Evolutionary conservation across 148 eudicot species (phyloP).

Genomic region (Cornus suecica): DNA sequence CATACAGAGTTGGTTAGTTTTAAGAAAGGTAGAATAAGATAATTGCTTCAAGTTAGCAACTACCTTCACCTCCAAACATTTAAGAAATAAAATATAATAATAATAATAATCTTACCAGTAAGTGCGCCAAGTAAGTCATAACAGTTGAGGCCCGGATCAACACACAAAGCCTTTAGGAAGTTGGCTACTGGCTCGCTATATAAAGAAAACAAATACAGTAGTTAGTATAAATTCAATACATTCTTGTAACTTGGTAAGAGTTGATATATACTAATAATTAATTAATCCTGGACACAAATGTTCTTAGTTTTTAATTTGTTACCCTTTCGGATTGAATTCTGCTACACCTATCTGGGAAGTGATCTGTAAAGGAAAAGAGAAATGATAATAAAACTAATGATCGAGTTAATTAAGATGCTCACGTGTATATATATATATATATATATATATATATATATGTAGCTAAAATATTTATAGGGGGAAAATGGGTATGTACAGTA

Average conservation of each 20-base stretch:
- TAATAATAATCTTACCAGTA: conserved; percentile 38
- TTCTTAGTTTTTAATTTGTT: conserved; percentile 2
- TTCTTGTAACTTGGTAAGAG: too few relatives aligned
- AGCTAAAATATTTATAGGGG: too few relatives aligned
- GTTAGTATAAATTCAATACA: neutral
- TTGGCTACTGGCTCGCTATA: conserved; percentile 31
- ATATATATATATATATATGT: neutral
- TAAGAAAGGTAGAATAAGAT: too few relatives aligned
- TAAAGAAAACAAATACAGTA: neutral
- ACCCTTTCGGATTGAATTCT: conserved; percentile 68
- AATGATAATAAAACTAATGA: neutral
- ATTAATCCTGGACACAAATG: too few relatives aligned
- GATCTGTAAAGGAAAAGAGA: conserved; percentile 25
- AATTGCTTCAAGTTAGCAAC: neutral
- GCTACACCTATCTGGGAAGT: conserved; percentile 42
- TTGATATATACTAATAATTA: too few relatives aligned
- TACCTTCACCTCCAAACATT: too few relatives aligned
- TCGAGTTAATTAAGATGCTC: neutral
- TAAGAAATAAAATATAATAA: neutral
- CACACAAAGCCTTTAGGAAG: conserved; percentile 46
- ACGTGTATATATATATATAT: too few relatives aligned
- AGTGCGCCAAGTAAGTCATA: conserved; percentile 43
- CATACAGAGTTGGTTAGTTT: too few relatives aligned
- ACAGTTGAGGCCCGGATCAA: conserved; percentile 46
- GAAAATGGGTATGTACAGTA: conserved; percentile 5